Evolutionary conservation across 2,329 filamentous ascomycete species (phyloP).

Genomic region (Escovopsis weberi): DNA sequence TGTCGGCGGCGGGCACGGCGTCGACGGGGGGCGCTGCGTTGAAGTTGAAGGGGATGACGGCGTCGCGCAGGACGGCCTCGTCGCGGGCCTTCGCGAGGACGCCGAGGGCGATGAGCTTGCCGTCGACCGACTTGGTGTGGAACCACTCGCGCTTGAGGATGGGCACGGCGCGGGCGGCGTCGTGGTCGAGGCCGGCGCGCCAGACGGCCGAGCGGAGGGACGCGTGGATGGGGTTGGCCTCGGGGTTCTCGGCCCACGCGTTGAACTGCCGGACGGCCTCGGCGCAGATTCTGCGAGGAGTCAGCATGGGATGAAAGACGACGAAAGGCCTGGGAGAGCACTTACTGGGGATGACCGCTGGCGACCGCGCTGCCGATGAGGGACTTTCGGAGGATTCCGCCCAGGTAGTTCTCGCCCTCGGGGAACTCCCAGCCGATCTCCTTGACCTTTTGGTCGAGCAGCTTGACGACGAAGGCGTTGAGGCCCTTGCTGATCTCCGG

Average conservation of each 20-base stretch:
- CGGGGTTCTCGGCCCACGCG: constrained; percentile 57
- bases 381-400: constrained; percentile 66
- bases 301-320: background rate
- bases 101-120: constrained; percentile 70
- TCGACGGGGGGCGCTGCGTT: constrained; percentile 42
- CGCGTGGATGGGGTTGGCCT: constrained; percentile 58
- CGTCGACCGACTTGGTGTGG: constrained; percentile 72
- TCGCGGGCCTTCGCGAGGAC: constrained; percentile 64
- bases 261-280: constrained; percentile 71
- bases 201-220: constrained; percentile 72
- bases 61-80: constrained; percentile 48
- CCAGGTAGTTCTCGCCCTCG: constrained; percentile 67
- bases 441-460: constrained; percentile 61
- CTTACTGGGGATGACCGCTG: constrained; percentile 61
- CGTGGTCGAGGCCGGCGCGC: constrained; percentile 55
- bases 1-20: constrained; percentile 71
- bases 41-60: constrained; percentile 65
- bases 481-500: constrained; percentile 56
- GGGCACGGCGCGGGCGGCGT: constrained; percentile 55
- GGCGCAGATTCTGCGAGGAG: constrained; percentile 39
- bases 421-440: constrained; percentile 75
- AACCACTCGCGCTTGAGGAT: constrained; percentile 76
- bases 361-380: constrained; percentile 63
- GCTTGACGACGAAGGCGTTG: constrained; percentile 62
- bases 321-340: constrained; percentile 4